Conservation (phyloP, 257 asterid species). For the Echites panduratus region DNA sequence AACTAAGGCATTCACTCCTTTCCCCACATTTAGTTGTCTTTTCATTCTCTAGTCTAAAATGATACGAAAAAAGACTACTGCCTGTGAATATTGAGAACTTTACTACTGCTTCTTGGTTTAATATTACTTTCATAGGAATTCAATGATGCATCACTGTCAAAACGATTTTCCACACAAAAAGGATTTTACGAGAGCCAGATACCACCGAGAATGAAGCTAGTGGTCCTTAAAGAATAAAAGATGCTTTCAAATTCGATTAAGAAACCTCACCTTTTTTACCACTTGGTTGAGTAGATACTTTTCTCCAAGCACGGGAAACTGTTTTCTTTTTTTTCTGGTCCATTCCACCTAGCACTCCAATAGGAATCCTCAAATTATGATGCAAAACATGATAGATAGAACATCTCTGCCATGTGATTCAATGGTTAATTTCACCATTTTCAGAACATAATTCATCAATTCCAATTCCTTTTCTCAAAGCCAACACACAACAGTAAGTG, state of each 20-base stretch:
- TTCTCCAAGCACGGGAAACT: conserved; percentile 47
- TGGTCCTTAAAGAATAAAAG: neutral
- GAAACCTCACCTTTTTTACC: conserved; percentile 27
- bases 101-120: neutral
- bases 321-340: conserved; percentile 25
- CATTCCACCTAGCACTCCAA: conserved; percentile 22
- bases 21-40: neutral
- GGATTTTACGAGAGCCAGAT: no score
- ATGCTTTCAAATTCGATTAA: neutral
- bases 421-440: neutral
- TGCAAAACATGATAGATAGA: conserved; percentile 29
- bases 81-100: neutral
- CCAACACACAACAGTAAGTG: neutral
- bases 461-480: neutral
- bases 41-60: neutral
- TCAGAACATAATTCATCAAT: neutral
- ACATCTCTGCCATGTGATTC: conserved; percentile 18
- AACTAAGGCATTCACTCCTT: neutral
- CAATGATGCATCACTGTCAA: neutral
- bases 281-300: conserved; percentile 47
- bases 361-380: conserved; percentile 28
- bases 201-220: neutral
- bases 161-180: neutral
- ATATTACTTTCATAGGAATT: neutral
- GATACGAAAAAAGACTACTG: neutral